Evolutionary conservation across 371 early-diverging fungal genomes (phyloP), one percentile per base, ranked within the genome.

Genomic region (Rhizomucor pusillus): DNA sequence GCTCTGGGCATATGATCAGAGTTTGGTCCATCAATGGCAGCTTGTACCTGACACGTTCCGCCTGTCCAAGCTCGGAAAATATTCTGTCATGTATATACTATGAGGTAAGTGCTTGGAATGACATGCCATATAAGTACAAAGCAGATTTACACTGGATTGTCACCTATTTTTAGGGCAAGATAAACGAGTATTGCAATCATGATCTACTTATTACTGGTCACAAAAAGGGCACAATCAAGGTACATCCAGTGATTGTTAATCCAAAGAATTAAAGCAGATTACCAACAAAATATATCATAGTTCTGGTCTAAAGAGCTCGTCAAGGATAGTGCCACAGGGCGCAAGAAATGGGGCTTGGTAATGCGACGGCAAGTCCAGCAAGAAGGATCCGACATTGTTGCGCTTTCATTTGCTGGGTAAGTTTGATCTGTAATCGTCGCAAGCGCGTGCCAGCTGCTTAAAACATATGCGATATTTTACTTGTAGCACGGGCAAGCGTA

Each of bases 11-110:
- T 29, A 61, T 73, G 10, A 57, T 89, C 14, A 69, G 81, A 14
- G 56, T 90, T 4, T 91, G 88, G 88, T 80, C 76, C 3, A 77
- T 91, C 34, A 91, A 91, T 64, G 91, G 91, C 6, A 87, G 85
- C 37, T 66, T 87, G 33, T 76, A 88, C 22, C 44, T 82, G 11
- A 65, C 77, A 33, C 83, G 81, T 47, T 71, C 73, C 35, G 65
- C 80, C 3, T 76, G 84, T 20, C 69, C 82, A 46, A 73, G 76
- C 41, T 75, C 80, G 7, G 86, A 84, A 47, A 71, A 78, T 1
- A 77, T 89, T 49, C 63, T 80, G 34, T 79, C 80, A 18, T 79
- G 83, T 55, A 54, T 73, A 12, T 80, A 83, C 36, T 85, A 81
- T 37, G 82, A 85, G 43, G 80, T 81, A 62, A 53, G 55, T 1